Evolutionary conservation across 352 stramenopile genomes (phyloP), one percentile per base, ranked within the genome.

Genomic region (Pythium grandisporangium): DNA sequence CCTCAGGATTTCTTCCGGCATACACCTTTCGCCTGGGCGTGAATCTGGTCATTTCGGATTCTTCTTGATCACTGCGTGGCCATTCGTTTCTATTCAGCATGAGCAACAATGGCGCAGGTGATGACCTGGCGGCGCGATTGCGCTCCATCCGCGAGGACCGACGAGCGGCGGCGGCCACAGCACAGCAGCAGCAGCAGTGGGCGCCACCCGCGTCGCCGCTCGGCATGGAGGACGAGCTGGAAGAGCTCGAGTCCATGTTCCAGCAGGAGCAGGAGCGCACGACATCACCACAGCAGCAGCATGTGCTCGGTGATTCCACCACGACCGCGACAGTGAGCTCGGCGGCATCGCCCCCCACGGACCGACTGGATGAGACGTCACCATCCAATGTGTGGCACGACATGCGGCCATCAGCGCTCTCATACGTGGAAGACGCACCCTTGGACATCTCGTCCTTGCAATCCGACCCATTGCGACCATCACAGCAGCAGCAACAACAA

Each of bases 161-260:
- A 4, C 21, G 22, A 30, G 37, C 16, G 11, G 20, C 16, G 1
- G 23, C 37, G 37, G 23, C 34, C 4, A 10, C 44, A 5, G 16
- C 8, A 12, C 24, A n/a, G 13, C 33, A 29, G 29, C 30, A 49
- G 7, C 27, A 14, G 17, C 47, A 44, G 47, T 19, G 24, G 12
- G 19, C 4, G 2, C 10, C n/a, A 11, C 12, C 22, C 23, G 10
- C 47, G 24, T 21, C 27, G 5, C 45, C 48, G 19, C 34, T 37
- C 26, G 32, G 33, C n/a, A 43, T 55, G 11, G 42, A 50, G 36
- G 36, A 55, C 20, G 48, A 55, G 22, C 41, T 55, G 11, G 48
- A 55, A 32, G 41, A 55, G 26, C 35, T 55, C 26, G 40, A 55
- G 35, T 34, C 34, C 14, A 50, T 55, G 40, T 17, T 55, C n/a